Evolutionary conservation across 2,329 filamentous ascomycete genomes (phyloP).

Genomic region (Microsporum ferrugineum): DNA sequence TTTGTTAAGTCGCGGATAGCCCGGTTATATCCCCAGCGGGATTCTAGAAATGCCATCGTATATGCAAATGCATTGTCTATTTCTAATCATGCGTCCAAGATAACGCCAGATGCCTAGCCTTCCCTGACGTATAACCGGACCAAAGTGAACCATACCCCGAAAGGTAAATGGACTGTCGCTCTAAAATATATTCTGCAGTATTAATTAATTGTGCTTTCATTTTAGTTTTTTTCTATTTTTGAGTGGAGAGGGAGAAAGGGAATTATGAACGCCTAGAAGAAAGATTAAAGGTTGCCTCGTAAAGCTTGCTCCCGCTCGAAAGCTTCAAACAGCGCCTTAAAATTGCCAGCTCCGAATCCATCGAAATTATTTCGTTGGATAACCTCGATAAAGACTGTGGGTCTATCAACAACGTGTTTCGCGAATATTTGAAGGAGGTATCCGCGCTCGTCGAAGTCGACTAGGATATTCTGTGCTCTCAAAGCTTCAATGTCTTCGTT

Average conservation of each 20-base stretch:
- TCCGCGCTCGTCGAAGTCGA: slow-evolving; percentile 83
- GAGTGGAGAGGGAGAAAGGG: neutral
- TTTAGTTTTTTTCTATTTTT: no score
- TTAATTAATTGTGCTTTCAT: neutral
- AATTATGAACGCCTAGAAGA: neutral
- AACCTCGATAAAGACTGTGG: slow-evolving; percentile 87
- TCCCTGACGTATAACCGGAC: neutral
- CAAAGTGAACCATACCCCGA: neutral
- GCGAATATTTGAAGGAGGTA: slow-evolving; percentile 66
- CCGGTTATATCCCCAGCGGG: neutral
- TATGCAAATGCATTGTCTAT: neutral
- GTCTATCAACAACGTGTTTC: slow-evolving; percentile 80
- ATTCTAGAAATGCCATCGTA: neutral
- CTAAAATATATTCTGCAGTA: neutral
- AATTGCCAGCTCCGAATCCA: slow-evolving; percentile 84
- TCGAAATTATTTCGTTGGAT: slow-evolving; percentile 81
- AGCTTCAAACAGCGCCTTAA: slow-evolving; percentile 84
- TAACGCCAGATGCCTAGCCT: neutral
- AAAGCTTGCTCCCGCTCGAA: slow-evolving; percentile 81
- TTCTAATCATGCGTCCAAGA: neutral
- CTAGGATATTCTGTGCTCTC: slow-evolving; percentile 65
- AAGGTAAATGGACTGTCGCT: neutral
- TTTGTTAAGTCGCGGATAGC: neutral
- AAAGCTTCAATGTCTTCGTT: slow-evolving; percentile 66
- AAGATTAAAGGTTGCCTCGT: slow-evolving; percentile 58